Conservation (phyloP, 1,139 yeast species). For the Saccharomyces pastorianus region DNA sequence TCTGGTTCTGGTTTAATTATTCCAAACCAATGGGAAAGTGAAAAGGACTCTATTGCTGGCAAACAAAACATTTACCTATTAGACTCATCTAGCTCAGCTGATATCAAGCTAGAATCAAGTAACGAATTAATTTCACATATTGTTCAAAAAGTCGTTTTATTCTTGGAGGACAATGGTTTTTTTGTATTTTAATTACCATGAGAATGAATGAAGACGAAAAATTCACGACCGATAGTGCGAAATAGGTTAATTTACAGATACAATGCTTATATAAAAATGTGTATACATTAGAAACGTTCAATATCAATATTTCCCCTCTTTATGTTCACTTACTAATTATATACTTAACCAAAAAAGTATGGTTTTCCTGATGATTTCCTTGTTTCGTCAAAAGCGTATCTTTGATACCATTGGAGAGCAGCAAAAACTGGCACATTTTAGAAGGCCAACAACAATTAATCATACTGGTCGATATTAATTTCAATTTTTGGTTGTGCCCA, state of each 20-base stretch:
- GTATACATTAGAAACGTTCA: too few species aligned
- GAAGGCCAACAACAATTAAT: background rate
- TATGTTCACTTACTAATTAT: too few species aligned
- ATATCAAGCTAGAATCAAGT: conserved; percentile 44
- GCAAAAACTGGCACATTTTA: too few species aligned
- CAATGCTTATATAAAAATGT: too few species aligned
- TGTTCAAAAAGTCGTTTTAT: conserved; percentile 61
- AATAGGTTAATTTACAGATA: background rate
- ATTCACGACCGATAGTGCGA: background rate
- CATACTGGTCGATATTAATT: background rate
- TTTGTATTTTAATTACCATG: conserved; percentile 36
- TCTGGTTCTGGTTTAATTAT: conserved; percentile 88
- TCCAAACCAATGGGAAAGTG: conserved; percentile 35
- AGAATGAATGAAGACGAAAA: background rate
- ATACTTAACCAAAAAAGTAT: too few species aligned
- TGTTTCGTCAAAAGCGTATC: background rate
- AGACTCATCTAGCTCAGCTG: conserved; percentile 41
- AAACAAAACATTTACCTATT: conserved; percentile 41
- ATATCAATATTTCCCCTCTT: too few species aligned
- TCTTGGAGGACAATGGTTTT: conserved; percentile 75
- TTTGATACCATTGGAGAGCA: background rate
- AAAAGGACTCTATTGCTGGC: conserved; percentile 37
- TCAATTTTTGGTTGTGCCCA: conserved; percentile 22
- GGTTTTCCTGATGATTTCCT: too few species aligned
- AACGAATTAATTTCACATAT: conserved; percentile 49